Evolutionary conservation across 2,329 filamentous ascomycete species (phyloP).

Genomic region (Pestalotiopsis sp.): DNA sequence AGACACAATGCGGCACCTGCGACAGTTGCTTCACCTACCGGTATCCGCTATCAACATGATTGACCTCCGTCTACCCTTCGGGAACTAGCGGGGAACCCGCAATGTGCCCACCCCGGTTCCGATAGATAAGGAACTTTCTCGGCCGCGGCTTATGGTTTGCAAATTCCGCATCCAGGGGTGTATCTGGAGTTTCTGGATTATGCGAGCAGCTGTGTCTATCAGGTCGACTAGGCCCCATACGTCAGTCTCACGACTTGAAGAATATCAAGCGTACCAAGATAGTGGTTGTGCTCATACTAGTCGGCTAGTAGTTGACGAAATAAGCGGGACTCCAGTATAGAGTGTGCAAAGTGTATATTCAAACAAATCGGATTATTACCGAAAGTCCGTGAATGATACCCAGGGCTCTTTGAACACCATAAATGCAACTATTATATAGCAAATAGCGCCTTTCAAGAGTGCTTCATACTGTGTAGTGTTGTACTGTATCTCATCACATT

Average conservation of each 20-base stretch:
- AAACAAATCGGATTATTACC: neutral
- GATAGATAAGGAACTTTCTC: conserved; percentile 1
- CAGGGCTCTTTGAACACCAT: too few species aligned
- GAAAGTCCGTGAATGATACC: neutral
- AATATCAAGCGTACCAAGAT: too few species aligned
- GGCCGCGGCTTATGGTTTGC: neutral
- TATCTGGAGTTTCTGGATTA: neutral
- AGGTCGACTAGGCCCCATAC: neutral
- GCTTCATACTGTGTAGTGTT: too few species aligned
- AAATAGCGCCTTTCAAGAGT: too few species aligned
- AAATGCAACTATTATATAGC: too few species aligned
- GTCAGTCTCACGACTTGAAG: neutral
- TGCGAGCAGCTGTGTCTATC: neutral
- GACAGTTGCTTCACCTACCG: neutral
- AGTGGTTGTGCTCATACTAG: too few species aligned
- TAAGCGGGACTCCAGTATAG: neutral
- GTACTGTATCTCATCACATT: too few species aligned
- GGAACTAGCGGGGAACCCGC: conserved; percentile 1
- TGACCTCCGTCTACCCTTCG: neutral
- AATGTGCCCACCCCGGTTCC: neutral
- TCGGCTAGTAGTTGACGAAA: neutral
- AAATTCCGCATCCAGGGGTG: neutral
- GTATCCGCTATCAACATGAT: neutral
- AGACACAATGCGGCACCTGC: neutral
- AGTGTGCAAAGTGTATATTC: neutral